These are phyloP conservation scores for Boletus tomentosulus DNA, from an alignment of 768 basidiomycete species.

Conservation along the genomic window DNA sequence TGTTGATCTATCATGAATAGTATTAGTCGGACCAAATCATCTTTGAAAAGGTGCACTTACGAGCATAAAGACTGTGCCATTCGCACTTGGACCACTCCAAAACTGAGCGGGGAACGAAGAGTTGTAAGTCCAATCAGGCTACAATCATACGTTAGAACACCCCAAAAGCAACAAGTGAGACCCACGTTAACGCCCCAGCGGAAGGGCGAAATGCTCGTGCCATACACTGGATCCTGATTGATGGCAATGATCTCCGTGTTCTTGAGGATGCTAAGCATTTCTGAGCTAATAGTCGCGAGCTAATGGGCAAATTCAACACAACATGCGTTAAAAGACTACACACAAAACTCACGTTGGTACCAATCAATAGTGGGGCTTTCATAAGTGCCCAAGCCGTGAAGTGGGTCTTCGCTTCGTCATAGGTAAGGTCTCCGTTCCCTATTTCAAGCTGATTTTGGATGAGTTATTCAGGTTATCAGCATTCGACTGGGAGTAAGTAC, in stretches of 20 bases:
- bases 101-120: conserved; percentile 56
- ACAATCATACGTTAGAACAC: neutral
- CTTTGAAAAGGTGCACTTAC: conserved; percentile 30
- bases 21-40: neutral
- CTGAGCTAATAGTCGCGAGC: conserved; percentile 48
- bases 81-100: conserved; percentile 62
- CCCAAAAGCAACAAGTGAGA: neutral
- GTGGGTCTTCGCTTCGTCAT: conserved; percentile 62
- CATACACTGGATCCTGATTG: conserved; percentile 60
- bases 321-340: neutral
- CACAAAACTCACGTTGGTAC: conserved; percentile 44
- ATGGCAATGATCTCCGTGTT: conserved; percentile 64
- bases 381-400: conserved; percentile 70
- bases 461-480: neutral
- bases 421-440: conserved; percentile 58
- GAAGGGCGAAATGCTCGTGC: conserved; percentile 64
- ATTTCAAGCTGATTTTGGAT: conserved; percentile 45
- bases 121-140: conserved; percentile 36
- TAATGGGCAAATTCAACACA: conserved; percentile 14
- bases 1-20: conserved; percentile 45
- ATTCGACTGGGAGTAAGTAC: conserved; percentile 26
- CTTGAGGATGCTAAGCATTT: conserved; percentile 50
- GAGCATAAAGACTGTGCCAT: conserved; percentile 65
- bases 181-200: conserved; percentile 62
- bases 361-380: conserved; percentile 63